Evolutionary conservation across 75 land plant genomes (phyloP).

Genomic region (Cryptomeria japonica): DNA sequence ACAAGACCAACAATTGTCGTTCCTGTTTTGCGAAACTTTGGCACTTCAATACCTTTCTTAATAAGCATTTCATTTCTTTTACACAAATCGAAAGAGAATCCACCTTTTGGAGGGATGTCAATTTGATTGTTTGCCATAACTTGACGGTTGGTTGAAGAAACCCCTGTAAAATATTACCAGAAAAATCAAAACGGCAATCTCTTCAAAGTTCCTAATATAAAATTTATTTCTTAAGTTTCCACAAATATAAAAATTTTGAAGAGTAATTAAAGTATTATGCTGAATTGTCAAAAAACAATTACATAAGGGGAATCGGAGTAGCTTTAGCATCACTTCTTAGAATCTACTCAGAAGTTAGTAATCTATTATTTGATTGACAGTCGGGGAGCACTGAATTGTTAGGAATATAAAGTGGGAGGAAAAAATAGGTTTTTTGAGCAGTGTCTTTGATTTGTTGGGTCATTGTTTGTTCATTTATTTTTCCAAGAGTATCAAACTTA

Average conservation of each 20-base stretch:
- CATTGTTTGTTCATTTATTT: no score
- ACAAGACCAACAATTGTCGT: constrained; percentile 95
- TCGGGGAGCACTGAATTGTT: not conserved
- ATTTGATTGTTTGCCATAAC: constrained; percentile 31
- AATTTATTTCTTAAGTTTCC: not conserved
- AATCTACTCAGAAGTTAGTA: not conserved
- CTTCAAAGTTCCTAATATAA: not conserved
- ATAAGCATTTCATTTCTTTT: constrained; percentile 79
- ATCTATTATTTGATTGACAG: not conserved
- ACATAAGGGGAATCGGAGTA: not conserved
- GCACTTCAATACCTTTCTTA: constrained; percentile 64
- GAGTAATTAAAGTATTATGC: not conserved
- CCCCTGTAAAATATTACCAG: not conserved
- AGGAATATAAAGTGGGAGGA: no score
- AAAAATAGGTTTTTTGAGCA: no score
- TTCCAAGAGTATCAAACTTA: no score
- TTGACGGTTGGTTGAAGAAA: not conserved
- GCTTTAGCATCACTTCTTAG: not conserved
- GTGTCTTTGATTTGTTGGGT: no score
- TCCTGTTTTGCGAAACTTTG: constrained; percentile 78
- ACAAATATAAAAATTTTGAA: not conserved
- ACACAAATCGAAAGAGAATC: constrained; percentile 84
- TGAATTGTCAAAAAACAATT: not conserved
- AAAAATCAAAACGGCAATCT: not conserved
- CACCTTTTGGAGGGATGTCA: constrained; percentile 69